Base-by-base conservation (phyloP, 2,329 filamentous ascomycete genomes). In the Fusarium vanettenii region DNA sequence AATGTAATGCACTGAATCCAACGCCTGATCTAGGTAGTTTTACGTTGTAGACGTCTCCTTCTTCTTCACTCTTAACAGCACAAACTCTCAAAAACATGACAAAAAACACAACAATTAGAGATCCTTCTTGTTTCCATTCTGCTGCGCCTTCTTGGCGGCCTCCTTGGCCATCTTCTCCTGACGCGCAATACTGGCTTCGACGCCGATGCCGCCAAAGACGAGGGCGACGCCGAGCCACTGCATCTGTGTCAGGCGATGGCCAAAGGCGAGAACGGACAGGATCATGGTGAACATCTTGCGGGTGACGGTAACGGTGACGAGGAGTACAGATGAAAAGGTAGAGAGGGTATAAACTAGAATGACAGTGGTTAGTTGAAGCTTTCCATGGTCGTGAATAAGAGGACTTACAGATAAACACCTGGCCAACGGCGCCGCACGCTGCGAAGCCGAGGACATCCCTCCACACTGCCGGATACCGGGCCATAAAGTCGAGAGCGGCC, bases 271-370 rank as follows among this genome's bases (percentile, higher is more conserved):
- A 31, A 99, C 97, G 64, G 95, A 98, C 61, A 98, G 88, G 69
- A 98, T 94, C 97, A 99, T 99, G 76, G 96, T 98, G 82, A 98
- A 90, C 97, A 99, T 99, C 87, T 99, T 99, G 80, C 97, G 90
- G 55, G 97, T 99, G 55, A 99, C 97, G 2, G 95, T 99, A 4
- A 99, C 95, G 6, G 97, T 98, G 50, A 98, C 96, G 60, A 99
- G 91, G 61, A 98, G 89, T 59, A 99, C 90, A 11, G 93, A 97
- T 11, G 94, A 97, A 85, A 98, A 99, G 60, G 94, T 94, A 16
- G 95, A 93, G 7, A 99, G 89, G 0, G 97, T 98, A 85, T 97
- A 95, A 88, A 98, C 91, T 92, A 37, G 35, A 9, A 14, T 35
- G 22, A 11, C 1, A 22, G 10, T 25, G 37, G 66, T 82, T 76